phyloP scores from a whole-genome alignment of 2,329 filamentous ascomycete genomes.

The Xylariales sp. region DNA sequence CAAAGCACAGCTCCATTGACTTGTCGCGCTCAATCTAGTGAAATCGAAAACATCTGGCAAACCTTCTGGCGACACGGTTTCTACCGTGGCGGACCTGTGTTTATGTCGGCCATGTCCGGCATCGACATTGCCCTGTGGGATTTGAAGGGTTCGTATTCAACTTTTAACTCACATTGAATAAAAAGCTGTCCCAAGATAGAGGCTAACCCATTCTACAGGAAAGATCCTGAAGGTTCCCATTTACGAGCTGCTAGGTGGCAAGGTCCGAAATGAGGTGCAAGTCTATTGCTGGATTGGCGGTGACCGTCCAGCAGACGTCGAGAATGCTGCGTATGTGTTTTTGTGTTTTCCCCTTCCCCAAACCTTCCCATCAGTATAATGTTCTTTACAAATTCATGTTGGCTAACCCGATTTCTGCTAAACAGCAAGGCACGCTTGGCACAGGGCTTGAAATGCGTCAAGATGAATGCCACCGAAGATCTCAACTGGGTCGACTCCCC shows the following conservation, averaged over 20 bases:
- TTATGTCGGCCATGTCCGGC: conserved; percentile 71
- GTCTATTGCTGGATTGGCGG: conserved; percentile 75
- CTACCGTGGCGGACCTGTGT: conserved; percentile 69
- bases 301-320: conserved; percentile 61
- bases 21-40: conserved; percentile 31
- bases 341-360: too few relatives aligned
- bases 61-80: conserved; percentile 63
- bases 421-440: conserved; percentile 48
- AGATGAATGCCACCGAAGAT: conserved; percentile 79
- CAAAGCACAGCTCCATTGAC: background rate
- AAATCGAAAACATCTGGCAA: conserved; percentile 77
- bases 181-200: too few relatives aligned
- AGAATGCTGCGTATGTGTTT: conserved; percentile 50
- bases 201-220: too few relatives aligned
- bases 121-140: conserved; percentile 76
- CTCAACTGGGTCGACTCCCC: conserved; percentile 74
- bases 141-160: conserved; percentile 64
- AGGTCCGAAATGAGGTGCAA: conserved; percentile 60
- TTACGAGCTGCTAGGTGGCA: conserved; percentile 69
- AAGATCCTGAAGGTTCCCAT: conserved; percentile 64
- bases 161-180: too few relatives aligned
- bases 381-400: too few relatives aligned
- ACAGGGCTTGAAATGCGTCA: conserved; percentile 64
- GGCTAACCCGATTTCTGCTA: background rate
- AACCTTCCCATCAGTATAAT: too few relatives aligned